Base-by-base conservation (phyloP, 257 asterid species). In the Paulownia fortunei region DNA sequence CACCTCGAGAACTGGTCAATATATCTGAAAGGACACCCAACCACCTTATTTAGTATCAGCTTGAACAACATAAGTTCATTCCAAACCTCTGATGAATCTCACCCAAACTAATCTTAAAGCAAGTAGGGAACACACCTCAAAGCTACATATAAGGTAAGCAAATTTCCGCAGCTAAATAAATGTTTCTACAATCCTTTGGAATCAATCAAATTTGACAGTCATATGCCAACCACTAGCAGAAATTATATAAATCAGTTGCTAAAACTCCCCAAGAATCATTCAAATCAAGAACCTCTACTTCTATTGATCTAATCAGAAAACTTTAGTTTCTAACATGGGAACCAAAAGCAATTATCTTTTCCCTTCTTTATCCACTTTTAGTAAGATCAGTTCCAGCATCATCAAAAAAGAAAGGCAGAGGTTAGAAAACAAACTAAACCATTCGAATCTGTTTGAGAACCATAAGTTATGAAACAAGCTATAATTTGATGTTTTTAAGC, bases 1-100 rank as follows among this genome's bases (percentile, higher is more conserved):
- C 92, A 88, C 84, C 97, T 88, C 7, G 97, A 92, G 80, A 92
- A 83, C 82, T 91, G 97, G 61, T 92, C 97, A 19, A 91, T 58
- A 52, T 90, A 92, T 69, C 97, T 92, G 91, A 73, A 83, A 77
- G 24, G 1, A 73, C 26, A 64, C 18, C 13, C 12, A 61, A 24
- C 60, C 47, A 62, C 19, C 58, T 61, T 44, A 47, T 60, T 68
- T 46, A 77, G 54, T 24, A 56, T 10, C 6, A 15, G 39, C n/a
- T n/a, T n/a, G n/a, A n/a, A 39, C 70, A 60, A 37, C 12, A 42
- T 11, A 16, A n/a, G 47, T 21, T 12, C 34, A 34, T 21, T 9
- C 21, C 32, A 42, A 34, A 8, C 42, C 36, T n/a, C n/a, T n/a
- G n/a, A n/a, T 19, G 16, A 24, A 69, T 34, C 52, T 24, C 49